Conservation (phyloP, 169 alveolate species). For the Miamiensis avidus region DNA sequence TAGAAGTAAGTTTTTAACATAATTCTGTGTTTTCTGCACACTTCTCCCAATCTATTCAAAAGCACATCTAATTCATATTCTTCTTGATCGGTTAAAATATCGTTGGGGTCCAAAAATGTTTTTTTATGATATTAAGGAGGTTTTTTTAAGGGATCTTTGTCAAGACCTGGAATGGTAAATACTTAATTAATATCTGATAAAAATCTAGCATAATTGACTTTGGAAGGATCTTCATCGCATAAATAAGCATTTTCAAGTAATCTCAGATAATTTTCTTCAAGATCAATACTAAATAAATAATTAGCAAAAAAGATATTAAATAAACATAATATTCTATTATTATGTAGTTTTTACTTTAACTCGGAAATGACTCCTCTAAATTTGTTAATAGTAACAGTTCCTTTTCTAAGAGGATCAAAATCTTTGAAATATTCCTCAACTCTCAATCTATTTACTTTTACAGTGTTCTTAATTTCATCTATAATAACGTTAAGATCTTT, state of each 20-base stretch:
- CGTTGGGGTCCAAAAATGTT: constrained; percentile 67
- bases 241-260: constrained; percentile 54
- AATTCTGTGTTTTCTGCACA: constrained; percentile 60
- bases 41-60: constrained; percentile 61
- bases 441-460: constrained; percentile 77
- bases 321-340: neutral
- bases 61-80: constrained; percentile 51
- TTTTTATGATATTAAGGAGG: constrained; percentile 60
- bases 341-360: constrained; percentile 36
- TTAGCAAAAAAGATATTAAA: neutral
- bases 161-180: constrained; percentile 75
- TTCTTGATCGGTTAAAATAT: constrained; percentile 59
- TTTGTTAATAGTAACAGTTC: constrained; percentile 64
- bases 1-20: constrained; percentile 72
- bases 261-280: constrained; percentile 64
- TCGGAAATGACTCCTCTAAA: constrained; percentile 71
- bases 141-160: constrained; percentile 72
- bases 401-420: constrained; percentile 79
- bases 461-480: constrained; percentile 61
- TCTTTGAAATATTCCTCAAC: constrained; percentile 76
- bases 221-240: constrained; percentile 57
- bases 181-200: constrained; percentile 71
- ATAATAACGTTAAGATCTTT: constrained; percentile 47
- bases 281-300: constrained; percentile 42
- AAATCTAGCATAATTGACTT: constrained; percentile 63